phyloP scores from a whole-genome alignment of 1,284 basidiomycete genomes.

The Ustilago crameri region DNA sequence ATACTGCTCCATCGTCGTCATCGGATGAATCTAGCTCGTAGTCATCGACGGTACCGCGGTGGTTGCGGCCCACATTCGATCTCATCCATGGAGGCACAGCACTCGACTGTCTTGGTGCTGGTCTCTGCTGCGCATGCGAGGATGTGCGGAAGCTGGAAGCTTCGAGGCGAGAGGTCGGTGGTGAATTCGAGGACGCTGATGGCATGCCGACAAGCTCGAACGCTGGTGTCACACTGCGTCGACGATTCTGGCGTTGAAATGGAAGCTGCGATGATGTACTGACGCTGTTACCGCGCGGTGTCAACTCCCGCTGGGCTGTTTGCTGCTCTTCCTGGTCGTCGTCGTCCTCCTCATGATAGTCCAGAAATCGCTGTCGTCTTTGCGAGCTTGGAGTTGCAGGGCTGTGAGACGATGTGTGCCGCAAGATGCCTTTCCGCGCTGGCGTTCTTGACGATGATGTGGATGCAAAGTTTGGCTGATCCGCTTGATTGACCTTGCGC shows the following conservation, averaged over 20 bases:
- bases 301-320: slow-evolving; percentile 1
- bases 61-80: slow-evolving; percentile 5
- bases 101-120: slow-evolving; percentile 1
- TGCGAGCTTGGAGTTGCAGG: slow-evolving; percentile 14
- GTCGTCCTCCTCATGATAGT: slow-evolving; percentile 5
- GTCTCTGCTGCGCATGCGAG: slow-evolving; percentile 2
- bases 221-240: slow-evolving; percentile 29
- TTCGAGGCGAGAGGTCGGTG: slow-evolving; percentile 7
- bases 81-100: slow-evolving; percentile 41
- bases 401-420: slow-evolving; percentile 25
- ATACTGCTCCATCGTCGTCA: slow-evolving; percentile 27
- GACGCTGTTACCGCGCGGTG: slow-evolving; percentile 7
- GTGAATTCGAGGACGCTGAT: slow-evolving; percentile 12
- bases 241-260: slow-evolving; percentile 14
- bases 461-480: slow-evolving; percentile 27
- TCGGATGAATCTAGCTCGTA: slow-evolving; percentile 31
- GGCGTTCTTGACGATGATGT: slow-evolving; percentile 22
- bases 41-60: slow-evolving; percentile 14
- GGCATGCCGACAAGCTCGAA: slow-evolving; percentile 41
- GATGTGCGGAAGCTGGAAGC: slow-evolving; percentile 4
- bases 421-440: slow-evolving; percentile 33
- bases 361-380: slow-evolving; percentile 18
- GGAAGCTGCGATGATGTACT: slow-evolving; percentile 3
- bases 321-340: background rate
- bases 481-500: slow-evolving; percentile 2